These are phyloP conservation scores for Quercus gilva DNA, from an alignment of 306 rosid genomes.

Conservation along the genomic window DNA sequence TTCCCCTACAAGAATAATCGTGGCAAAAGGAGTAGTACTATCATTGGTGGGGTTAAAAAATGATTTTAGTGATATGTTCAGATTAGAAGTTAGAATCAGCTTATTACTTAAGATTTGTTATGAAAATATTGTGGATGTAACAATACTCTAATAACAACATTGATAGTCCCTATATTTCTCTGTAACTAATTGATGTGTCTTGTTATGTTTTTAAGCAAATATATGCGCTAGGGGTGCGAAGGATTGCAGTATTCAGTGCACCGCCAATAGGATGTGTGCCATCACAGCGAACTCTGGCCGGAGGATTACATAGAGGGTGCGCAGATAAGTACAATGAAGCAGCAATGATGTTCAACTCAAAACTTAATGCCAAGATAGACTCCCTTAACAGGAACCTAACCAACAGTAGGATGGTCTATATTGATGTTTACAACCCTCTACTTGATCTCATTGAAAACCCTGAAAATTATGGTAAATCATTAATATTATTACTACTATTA, in stretches of 20 bases:
- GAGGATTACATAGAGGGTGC: constrained; percentile 45
- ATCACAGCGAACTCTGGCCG: constrained; percentile 51
- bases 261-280: constrained; percentile 83
- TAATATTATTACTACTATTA: too few relatives aligned
- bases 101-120: too few relatives aligned
- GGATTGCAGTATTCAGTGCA: constrained; percentile 56
- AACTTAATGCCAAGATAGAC: constrained; percentile 29
- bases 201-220: constrained; percentile 31
- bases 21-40: too few relatives aligned
- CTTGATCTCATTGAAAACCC: constrained; percentile 48
- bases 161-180: too few relatives aligned
- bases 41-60: too few relatives aligned
- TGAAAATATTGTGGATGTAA: too few relatives aligned
- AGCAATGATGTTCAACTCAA: constrained; percentile 50
- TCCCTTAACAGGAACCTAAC: constrained; percentile 29
- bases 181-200: background rate
- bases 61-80: too few relatives aligned
- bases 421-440: constrained; percentile 58
- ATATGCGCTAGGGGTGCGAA: constrained; percentile 54
- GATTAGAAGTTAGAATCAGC: too few relatives aligned
- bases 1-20: too few relatives aligned
- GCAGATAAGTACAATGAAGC: constrained; percentile 50
- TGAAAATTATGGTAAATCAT: constrained; percentile 39
- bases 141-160: too few relatives aligned
- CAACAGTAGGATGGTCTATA: constrained; percentile 41